phyloP scores from a whole-genome alignment of 1,139 yeast genomes.

The Geotrichum bryndzae region DNA sequence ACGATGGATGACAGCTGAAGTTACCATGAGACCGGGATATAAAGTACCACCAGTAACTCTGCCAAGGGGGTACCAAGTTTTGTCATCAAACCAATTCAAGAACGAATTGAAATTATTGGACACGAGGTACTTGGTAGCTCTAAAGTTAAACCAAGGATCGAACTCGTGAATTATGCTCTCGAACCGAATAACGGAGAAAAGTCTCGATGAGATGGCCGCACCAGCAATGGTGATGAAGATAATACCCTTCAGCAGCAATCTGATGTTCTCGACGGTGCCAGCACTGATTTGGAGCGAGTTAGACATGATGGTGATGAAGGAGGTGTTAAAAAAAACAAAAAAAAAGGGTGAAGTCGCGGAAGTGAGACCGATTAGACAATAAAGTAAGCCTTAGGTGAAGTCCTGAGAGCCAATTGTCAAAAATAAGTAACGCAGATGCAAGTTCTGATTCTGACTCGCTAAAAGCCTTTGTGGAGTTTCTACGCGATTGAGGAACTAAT shows the following conservation, averaged over 20 bases:
- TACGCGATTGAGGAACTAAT: not conserved
- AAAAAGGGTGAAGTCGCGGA: not conserved
- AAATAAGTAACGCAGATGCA: not conserved
- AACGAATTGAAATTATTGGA: conserved; percentile 81
- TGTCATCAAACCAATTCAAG: conserved; percentile 96
- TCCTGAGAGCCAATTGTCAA: not conserved
- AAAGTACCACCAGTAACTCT: conserved; percentile 98
- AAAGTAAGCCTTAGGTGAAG: not conserved
- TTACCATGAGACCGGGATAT: conserved; percentile 97
- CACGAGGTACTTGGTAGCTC: conserved; percentile 90
- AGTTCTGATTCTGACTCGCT: not conserved
- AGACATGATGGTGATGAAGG: conserved; percentile 3
- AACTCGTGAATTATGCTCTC: conserved; percentile 97
- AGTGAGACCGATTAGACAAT: not conserved
- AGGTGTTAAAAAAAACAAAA: not conserved
- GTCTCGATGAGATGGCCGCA: conserved; percentile 86
- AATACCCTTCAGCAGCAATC: conserved; percentile 51
- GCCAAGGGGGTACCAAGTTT: conserved; percentile 98
- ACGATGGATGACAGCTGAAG: conserved; percentile 86
- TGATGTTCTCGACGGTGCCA: conserved; percentile 21
- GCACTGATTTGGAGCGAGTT: conserved; percentile 11
- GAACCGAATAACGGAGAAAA: conserved; percentile 55
- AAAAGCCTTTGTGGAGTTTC: not conserved
- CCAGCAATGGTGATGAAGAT: conserved; percentile 72
- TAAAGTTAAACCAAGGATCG: conserved; percentile 97